Evolutionary conservation across 345 rosid genomes (phyloP), one percentile per base, ranked within the genome.

Genomic region (Acer yangbiense): DNA sequence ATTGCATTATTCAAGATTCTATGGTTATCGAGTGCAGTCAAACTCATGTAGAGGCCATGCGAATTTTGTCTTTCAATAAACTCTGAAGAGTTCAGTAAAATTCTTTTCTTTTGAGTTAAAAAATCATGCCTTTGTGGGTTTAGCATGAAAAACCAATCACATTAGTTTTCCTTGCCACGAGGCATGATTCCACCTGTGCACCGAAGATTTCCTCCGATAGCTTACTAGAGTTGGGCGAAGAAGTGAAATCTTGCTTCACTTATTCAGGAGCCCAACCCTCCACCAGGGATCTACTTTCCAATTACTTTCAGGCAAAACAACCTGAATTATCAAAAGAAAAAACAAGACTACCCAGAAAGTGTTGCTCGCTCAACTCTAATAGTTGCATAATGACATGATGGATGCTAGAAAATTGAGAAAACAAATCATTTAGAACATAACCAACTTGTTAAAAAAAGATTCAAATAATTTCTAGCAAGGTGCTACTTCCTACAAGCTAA

Each of bases 381-480:
- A 6, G 29, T 35, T 71, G 74, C 25, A 20, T 4, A 60, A 50
- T 21, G 52, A 52, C 39, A 71, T 6, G 6, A 46, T 44, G 14
- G 11, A 20, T 1, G 14, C 29, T 44, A 68, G 55, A 21, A 67
- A 67, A 67, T 41, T 65, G 5, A 3, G 46, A 43, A 43, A 14
- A 68, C 50, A 46, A 43, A 44, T 4, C 7, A n/a, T 9, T 68
- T 50, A 3, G 13, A 10, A 10, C 2, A 16, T 14, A 27, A 69
- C 79, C 21, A 39, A 50, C 68, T 43, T 20, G 77, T 61, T 81
- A 41, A 67, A 71, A 71, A 71, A 72, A 63, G 74, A 80, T 87
- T 83, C 79, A 80, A 85, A 78, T 78, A 80, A 85, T 83, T 80
- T 76, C 82, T 65, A 68, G 80, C 71, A 57, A 82, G 77, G 55